A percentile compares a stretch with the other conserved stretches of the same genome.
Evolutionary conservation across 169 alveolate genomes (phyloP).

Genomic region (Prorocentrum cordatum): DNA sequence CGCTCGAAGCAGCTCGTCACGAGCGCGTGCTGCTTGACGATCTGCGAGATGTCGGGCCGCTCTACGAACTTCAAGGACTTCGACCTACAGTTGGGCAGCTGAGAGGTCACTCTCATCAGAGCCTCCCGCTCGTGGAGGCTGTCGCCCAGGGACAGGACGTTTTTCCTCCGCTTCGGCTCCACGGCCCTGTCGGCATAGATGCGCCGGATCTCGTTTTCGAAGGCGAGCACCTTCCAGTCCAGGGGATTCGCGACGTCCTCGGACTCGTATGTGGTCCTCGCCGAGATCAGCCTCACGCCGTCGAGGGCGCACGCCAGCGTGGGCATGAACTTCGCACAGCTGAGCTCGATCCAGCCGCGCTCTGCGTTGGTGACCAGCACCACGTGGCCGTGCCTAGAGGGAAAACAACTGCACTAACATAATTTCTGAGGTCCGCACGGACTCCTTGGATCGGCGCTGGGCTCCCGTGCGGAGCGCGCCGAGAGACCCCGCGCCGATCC

Average conservation of each 20-base stretch:
- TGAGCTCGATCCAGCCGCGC: not conserved
- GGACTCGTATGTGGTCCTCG: slow-evolving; percentile 26
- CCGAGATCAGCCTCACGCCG: slow-evolving; percentile 36
- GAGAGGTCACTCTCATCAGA: not conserved
- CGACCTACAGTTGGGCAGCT: slow-evolving; percentile 27
- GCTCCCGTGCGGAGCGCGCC: no score
- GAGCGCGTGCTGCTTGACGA: slow-evolving; percentile 37
- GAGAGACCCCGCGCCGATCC: no score
- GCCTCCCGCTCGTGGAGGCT: slow-evolving; percentile 47
- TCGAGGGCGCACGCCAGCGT: slow-evolving; percentile 21
- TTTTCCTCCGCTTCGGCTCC: not conserved
- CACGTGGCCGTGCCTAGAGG: no score
- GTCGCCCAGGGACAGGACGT: slow-evolving; percentile 41
- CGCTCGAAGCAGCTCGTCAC: slow-evolving; percentile 23
- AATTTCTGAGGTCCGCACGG: no score
- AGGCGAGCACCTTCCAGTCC: slow-evolving; percentile 49
- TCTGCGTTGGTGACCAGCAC: slow-evolving; percentile 44
- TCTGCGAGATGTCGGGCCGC: slow-evolving; percentile 59
- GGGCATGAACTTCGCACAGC: slow-evolving; percentile 57
- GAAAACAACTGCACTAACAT: no score
- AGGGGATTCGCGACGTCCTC: slow-evolving; percentile 12
- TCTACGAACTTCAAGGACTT: slow-evolving; percentile 50
- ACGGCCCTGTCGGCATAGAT: not conserved
- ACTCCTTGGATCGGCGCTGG: no score
- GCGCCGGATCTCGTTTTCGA: slow-evolving; percentile 12